phyloP scores from a whole-genome alignment of 805 yeast species.

The Pichia paraexigua region DNA sequence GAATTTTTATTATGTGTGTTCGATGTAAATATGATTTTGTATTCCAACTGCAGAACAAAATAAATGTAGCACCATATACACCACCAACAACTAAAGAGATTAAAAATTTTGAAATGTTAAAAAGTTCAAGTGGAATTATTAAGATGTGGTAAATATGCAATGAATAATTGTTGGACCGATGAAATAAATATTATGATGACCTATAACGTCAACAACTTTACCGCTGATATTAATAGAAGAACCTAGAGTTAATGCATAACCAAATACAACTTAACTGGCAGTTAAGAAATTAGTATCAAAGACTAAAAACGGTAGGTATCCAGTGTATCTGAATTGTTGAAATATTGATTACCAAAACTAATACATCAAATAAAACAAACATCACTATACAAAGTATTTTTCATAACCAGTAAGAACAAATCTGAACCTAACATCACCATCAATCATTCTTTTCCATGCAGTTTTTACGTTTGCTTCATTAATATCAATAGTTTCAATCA shows the following conservation, averaged over 20 bases:
- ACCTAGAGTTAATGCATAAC: constrained; percentile 38
- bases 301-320: no score
- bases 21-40: no score
- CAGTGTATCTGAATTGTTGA: no score
- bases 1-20: no score
- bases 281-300: no score
- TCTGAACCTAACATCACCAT: constrained; percentile 47
- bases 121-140: no score
- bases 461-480: constrained; percentile 34
- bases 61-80: no score
- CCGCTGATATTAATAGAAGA: constrained; percentile 37
- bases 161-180: no score
- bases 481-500: constrained; percentile 46
- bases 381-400: constrained; percentile 20
- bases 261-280: constrained; percentile 35
- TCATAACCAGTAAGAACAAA: constrained; percentile 44
- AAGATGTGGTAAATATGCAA: constrained; percentile 29
- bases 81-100: no score
- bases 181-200: constrained; percentile 30
- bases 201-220: constrained; percentile 34
- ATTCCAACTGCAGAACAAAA: no score
- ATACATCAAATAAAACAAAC: not conserved
- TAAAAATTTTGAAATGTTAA: no score
- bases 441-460: constrained; percentile 40
- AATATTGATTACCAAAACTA: no score